phyloP scores from a whole-genome alignment of 305 asterid species.

The Fraxinus latifolia region DNA sequence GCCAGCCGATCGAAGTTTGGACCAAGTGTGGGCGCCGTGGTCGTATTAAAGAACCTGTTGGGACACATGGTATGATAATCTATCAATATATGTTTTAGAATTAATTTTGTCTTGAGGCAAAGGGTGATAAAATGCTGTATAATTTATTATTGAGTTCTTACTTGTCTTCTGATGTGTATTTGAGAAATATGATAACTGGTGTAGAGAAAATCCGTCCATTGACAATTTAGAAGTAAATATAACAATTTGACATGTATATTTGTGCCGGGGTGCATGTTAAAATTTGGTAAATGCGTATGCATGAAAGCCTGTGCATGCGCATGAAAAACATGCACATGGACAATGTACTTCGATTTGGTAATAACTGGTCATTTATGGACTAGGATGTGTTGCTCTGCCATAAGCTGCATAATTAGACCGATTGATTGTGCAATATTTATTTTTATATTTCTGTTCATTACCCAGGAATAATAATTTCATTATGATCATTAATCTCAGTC shows the following conservation, averaged over 20 bases:
- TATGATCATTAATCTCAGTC: neutral
- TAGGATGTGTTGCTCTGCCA: neutral
- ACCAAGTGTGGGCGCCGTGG: conserved; percentile 93
- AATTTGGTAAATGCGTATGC: neutral
- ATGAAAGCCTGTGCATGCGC: neutral
- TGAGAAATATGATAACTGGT: neutral
- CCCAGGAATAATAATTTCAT: neutral
- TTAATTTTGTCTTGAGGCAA: neutral
- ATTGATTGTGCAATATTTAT: neutral
- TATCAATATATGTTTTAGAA: conserved; percentile 1
- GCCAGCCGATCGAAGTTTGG: conserved; percentile 95
- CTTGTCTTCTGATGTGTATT: neutral
- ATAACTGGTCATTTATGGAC: neutral
- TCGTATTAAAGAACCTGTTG: conserved; percentile 92
- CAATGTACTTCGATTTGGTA: neutral
- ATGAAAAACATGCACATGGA: neutral
- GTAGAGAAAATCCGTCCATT: neutral
- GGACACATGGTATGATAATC: conserved; percentile 78
- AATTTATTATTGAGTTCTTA: neutral
- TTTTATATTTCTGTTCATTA: neutral
- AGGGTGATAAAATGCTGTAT: neutral
- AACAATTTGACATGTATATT: neutral
- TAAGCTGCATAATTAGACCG: neutral
- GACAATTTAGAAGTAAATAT: neutral
- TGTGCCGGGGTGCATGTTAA: neutral